Base-by-base conservation (phyloP, 2,329 filamentous ascomycete genomes). In the Penicillium freii region DNA sequence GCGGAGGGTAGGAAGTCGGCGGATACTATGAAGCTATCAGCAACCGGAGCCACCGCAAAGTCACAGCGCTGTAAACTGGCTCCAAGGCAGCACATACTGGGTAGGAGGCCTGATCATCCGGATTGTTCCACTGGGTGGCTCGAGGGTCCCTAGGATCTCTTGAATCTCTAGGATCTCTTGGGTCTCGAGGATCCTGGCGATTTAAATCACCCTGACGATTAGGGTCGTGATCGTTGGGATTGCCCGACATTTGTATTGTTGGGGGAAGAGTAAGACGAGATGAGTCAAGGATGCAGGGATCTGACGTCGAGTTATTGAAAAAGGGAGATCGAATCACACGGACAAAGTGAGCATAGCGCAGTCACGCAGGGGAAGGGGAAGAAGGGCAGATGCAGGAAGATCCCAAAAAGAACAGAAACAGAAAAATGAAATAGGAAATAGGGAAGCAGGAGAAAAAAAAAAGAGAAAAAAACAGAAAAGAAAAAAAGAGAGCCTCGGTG, bases 121-220 rank as follows among this genome's bases (percentile, higher is more conserved):
- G 74, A 66, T 66, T 62, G 69, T 70, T 71, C 75, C 75, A 77
- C 61, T 73, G 73, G 73, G 73, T 68, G 75, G 74, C 73, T 78
- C 68, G 78, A n/a, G 45, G 45, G 19, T 46, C 40, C 23, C 40
- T 7, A n/a, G 46, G 23, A 25, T 38, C 74, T 78, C 68, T 78
- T n/a, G 42, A 11, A 19, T 44, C 44, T 45, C 43, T n/a, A 45
- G 25, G 25, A 19, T 38, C 47, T 23, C 23, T 40, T 6, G 33
- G 17, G n/a, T 51, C 48, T 34, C 50, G 19, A 36, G 17, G 77
- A 68, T 75, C 76, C 70, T 73, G 76, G 62, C 75, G 76, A 69
- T 71, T 72, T 59, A 55, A 55, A 49, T 61, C 60, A 50, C 74
- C 75, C 69, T 72, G 75, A 59, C 75, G 76, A 23, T 11, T 52